Conservation (phyloP, 805 yeast genomes). For the Yamadazyma phyllophila region DNA sequence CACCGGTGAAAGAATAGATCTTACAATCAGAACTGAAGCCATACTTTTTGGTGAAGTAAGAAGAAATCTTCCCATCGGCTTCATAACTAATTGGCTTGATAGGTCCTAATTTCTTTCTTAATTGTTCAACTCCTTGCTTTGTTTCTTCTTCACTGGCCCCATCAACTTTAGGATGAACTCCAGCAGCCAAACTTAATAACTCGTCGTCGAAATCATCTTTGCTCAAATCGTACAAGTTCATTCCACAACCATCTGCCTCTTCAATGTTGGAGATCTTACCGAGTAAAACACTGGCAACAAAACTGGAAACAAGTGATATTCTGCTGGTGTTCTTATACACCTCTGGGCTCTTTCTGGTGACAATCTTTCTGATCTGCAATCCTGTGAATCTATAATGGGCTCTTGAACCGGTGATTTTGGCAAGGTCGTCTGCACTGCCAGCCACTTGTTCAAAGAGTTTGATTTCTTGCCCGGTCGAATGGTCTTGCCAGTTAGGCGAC, state of each 20-base stretch:
- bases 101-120: slow-evolving; percentile 53
- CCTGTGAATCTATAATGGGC: slow-evolving; percentile 92
- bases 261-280: slow-evolving; percentile 68
- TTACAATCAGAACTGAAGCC: slow-evolving; percentile 58
- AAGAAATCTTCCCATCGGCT: slow-evolving; percentile 51
- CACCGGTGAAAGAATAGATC: slow-evolving; percentile 83
- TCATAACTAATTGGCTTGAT: slow-evolving; percentile 51
- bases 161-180: slow-evolving; percentile 46
- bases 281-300: slow-evolving; percentile 66
- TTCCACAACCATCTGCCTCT: slow-evolving; percentile 88
- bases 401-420: slow-evolving; percentile 74
- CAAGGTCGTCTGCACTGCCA: slow-evolving; percentile 60
- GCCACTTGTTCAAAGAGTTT: slow-evolving; percentile 54
- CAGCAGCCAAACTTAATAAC: slow-evolving; percentile 54
- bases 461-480: slow-evolving; percentile 74
- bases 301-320: slow-evolving; percentile 76
- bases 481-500: slow-evolving; percentile 96
- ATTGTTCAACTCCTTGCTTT: slow-evolving; percentile 32
- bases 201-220: slow-evolving; percentile 53
- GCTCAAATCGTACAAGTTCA: slow-evolving; percentile 79
- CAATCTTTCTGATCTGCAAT: slow-evolving; percentile 79
- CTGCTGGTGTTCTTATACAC: slow-evolving; percentile 53
- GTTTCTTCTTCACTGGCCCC: slow-evolving; percentile 20
- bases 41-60: slow-evolving; percentile 62
- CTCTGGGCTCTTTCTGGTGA: slow-evolving; percentile 48